Percentiles rank a stretch among this genome's conserved stretches.
Conservation (phyloP, 495 filamentous ascomycete genomes). For the Tuber magnatum region DNA sequence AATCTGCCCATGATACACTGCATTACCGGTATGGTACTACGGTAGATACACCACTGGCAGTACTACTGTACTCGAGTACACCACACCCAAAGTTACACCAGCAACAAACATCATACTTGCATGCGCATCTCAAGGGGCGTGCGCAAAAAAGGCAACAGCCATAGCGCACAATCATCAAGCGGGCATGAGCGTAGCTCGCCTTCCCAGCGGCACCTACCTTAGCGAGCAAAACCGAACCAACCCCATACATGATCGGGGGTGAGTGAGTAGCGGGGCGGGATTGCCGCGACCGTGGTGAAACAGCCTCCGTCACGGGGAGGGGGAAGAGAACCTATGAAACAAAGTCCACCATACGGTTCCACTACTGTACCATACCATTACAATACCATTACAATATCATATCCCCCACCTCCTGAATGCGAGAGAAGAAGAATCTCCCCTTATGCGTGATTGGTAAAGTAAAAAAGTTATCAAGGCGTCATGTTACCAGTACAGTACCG, state of each 20-base stretch:
- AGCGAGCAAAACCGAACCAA: neutral
- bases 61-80: neutral
- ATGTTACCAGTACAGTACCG: neutral
- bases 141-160: neutral
- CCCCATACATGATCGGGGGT: neutral
- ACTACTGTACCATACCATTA: no score
- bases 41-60: neutral
- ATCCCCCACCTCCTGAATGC: neutral
- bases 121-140: neutral
- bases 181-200: neutral
- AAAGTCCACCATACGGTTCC: neutral
- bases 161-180: neutral
- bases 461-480: neutral
- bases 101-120: neutral
- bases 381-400: neutral
- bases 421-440: neutral
- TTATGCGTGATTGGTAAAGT: neutral
- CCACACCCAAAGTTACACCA: neutral
- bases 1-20: neutral
- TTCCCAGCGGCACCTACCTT: neutral
- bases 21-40: neutral
- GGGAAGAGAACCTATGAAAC: neutral
- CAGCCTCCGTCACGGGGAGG: neutral
- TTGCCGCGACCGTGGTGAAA: neutral
- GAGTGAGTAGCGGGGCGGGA: neutral